Conservation (phyloP, 2,329 filamentous ascomycete species). For the Coniochaeta sp. region DNA sequence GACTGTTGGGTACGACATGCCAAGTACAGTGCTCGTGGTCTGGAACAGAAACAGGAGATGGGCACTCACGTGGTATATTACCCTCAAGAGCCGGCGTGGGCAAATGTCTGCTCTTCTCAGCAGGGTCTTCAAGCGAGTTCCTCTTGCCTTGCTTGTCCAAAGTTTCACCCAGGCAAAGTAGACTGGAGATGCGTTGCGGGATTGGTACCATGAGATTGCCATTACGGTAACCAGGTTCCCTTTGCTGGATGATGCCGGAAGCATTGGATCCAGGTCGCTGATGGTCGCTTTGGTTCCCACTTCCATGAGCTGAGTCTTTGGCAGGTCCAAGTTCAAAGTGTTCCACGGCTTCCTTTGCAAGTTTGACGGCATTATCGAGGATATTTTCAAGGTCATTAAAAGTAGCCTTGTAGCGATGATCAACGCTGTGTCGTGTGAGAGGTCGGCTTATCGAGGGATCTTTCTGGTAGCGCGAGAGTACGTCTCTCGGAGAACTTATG, state of each 20-base stretch:
- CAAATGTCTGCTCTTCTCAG: neutral
- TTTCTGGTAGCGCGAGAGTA: neutral
- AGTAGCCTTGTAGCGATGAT: neutral
- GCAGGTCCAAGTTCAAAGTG: neutral
- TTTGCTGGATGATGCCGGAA: neutral
- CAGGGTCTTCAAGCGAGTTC: neutral
- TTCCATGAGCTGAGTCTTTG: neutral
- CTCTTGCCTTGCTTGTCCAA: neutral
- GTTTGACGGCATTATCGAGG: neutral
- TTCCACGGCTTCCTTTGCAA: constrained; percentile 1
- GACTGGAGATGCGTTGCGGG: neutral
- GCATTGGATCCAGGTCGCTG: neutral
- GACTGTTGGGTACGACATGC: neutral
- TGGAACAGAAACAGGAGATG: neutral
- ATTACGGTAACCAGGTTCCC: neutral
- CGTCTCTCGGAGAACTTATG: neutral
- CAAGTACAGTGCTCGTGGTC: neutral
- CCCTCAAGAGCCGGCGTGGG: neutral
- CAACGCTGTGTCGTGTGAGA: neutral
- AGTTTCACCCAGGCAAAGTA: neutral
- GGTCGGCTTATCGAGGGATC: neutral
- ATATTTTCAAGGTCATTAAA: neutral
- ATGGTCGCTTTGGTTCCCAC: neutral
- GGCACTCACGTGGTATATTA: neutral
- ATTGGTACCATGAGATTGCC: neutral